Evolutionary conservation across 2,329 filamentous ascomycete species (phyloP).

Genomic region (Stenocarpella maydis): DNA sequence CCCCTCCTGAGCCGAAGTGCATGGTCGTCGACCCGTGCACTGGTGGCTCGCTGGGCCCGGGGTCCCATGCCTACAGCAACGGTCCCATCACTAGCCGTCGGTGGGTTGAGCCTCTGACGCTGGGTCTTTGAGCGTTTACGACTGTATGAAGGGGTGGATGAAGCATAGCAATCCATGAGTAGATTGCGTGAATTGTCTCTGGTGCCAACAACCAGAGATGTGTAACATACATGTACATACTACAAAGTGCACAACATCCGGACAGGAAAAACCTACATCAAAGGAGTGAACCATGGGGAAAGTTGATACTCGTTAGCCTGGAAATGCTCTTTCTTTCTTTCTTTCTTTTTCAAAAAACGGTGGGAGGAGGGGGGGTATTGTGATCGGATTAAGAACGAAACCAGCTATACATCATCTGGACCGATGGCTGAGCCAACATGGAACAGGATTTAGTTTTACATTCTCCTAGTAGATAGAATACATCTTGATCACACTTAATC

Average conservation of each 20-base stretch:
- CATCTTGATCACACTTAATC: not conserved
- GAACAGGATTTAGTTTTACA: not conserved
- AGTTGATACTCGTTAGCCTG: not conserved
- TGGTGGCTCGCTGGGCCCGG: conserved; percentile 54
- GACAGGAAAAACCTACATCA: not conserved
- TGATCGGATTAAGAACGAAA: too few relatives aligned
- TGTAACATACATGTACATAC: not conserved
- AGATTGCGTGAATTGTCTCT: not conserved
- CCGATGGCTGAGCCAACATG: too few relatives aligned
- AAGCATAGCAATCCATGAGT: not conserved
- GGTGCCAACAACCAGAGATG: not conserved
- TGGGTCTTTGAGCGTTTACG: too few relatives aligned
- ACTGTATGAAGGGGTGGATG: not conserved
- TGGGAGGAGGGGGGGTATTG: too few relatives aligned
- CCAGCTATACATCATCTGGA: too few relatives aligned
- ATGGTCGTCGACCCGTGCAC: conserved; percentile 66
- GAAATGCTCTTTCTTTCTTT: too few relatives aligned
- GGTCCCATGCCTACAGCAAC: too few relatives aligned
- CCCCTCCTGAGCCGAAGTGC: conserved; percentile 49
- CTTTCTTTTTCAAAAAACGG: too few relatives aligned
- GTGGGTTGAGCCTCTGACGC: too few relatives aligned
- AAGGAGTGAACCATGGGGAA: not conserved
- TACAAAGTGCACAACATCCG: not conserved
- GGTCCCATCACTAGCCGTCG: too few relatives aligned
- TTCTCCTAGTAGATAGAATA: not conserved